Evolutionary conservation across 768 basidiomycete species (phyloP).

Genomic region (Sarcodon aspratus): DNA sequence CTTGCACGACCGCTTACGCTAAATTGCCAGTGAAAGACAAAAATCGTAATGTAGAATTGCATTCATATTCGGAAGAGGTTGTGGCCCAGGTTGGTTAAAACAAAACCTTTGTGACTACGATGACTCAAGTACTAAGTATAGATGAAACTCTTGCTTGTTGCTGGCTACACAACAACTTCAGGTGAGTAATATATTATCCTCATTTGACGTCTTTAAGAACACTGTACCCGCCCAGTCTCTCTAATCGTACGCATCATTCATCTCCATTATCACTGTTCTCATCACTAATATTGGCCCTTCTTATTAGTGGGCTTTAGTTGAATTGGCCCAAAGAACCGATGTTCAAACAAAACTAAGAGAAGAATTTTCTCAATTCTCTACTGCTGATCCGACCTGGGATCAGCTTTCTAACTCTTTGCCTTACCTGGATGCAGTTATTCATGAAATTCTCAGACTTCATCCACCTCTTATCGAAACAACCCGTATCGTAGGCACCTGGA

Average conservation of each 20-base stretch:
- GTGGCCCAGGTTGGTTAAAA: constrained; percentile 20
- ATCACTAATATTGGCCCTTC: too few relatives aligned
- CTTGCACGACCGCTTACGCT: too few relatives aligned
- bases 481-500: constrained; percentile 24
- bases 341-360: constrained; percentile 36
- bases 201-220: constrained; percentile 7
- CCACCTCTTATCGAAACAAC: constrained; percentile 24
- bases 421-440: constrained; percentile 41
- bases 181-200: constrained; percentile 12
- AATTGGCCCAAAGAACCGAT: constrained; percentile 32
- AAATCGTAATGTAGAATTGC: constrained; percentile 13
- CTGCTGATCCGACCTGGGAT: constrained; percentile 40
- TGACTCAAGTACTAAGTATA: constrained; percentile 7
- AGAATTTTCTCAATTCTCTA: too few relatives aligned
- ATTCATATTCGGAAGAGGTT: constrained; percentile 30
- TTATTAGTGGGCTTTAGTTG: constrained; percentile 42
- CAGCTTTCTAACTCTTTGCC: constrained; percentile 37
- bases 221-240: not conserved
- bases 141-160: constrained; percentile 26
- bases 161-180: constrained; percentile 46
- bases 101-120: not conserved
- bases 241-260: too few relatives aligned
- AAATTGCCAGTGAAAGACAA: constrained; percentile 25
- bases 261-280: not conserved
- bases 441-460: constrained; percentile 34